Evolutionary conservation across 257 asterid genomes (phyloP), one percentile per base, ranked within the genome.

Genomic region (Ocimum tenuiflorum): DNA sequence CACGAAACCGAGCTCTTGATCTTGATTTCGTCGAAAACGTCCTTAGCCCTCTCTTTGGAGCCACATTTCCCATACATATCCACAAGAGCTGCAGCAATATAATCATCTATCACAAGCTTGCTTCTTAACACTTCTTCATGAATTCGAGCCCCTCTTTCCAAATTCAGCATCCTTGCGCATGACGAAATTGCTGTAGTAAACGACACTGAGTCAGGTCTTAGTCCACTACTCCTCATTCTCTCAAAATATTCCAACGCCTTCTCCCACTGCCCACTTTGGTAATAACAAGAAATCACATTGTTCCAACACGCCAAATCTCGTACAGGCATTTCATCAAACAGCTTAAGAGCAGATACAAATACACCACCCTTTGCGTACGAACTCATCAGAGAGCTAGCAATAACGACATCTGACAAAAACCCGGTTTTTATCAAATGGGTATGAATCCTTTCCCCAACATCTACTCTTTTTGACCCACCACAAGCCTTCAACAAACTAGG

Each of bases 41-140:
- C 82, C 63, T 67, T 73, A 8, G 94, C 97, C 80, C 46, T 83
- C 46, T 76, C 86, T 41, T 79, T 59, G 68, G 73, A 63, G 43
- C 94, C 95, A 71, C 89, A 85, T 82, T 82, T 89, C 36, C 95
- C 97, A 63, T 85, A 89, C 95, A 87, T 79, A 81, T 85, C 94
- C 51, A 89, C 85, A 62, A 89, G 95, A 48, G 95, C 83, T 55
- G 91, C 66, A 68, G 80, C 71, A 72, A 85, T 77, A 69, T 82
- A 87, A 49, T 65, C 75, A 73, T 89, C 96, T 73, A 72, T 68
- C 3, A 27, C 73, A 45, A 83, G 69, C 61, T 79, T 82, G 17
- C 75, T 79, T 19, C 73, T 71, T 27, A 65, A 59, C 56, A 86
- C 74, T 15, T 86, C 84, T 27, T 76, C 81, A 63, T 89, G 90